A percentile compares a stretch with the other conserved stretches of the same genome.
phyloP scores from a whole-genome alignment of 2,329 filamentous ascomycete species.

The Trichoderma lentiforme region DNA sequence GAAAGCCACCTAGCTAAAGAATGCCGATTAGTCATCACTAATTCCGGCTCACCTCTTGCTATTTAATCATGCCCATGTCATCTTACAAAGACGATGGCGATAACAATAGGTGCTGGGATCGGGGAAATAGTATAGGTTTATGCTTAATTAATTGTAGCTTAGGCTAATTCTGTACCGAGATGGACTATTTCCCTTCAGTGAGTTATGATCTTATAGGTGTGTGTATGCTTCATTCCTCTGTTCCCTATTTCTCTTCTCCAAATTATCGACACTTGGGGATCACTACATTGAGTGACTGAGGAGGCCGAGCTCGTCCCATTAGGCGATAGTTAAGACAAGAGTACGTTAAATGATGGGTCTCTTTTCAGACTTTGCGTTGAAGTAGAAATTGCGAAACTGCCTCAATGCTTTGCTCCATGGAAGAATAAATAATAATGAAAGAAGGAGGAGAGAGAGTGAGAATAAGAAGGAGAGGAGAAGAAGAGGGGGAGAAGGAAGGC shows the following conservation, averaged over 20 bases:
- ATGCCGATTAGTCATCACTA: conserved; percentile 3
- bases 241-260: background rate
- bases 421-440: background rate
- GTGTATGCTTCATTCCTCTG: background rate
- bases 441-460: background rate
- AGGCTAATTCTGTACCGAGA: background rate
- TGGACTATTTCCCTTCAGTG: background rate
- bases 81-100: background rate
- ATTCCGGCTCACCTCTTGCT: background rate
- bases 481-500: background rate
- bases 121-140: background rate
- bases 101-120: background rate
- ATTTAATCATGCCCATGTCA: background rate
- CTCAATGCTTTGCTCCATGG: background rate
- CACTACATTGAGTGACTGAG: no score
- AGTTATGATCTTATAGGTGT: background rate
- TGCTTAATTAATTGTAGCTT: background rate
- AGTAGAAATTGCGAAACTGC: background rate
- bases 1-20: background rate
- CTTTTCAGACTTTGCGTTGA: background rate
- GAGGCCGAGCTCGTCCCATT: background rate
- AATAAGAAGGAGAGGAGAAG: background rate
- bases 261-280: background rate
- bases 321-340: background rate
- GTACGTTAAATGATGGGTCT: background rate